Conservation (phyloP, 208 protist genomes). For the Acanthamoeba castellanii region DNA sequence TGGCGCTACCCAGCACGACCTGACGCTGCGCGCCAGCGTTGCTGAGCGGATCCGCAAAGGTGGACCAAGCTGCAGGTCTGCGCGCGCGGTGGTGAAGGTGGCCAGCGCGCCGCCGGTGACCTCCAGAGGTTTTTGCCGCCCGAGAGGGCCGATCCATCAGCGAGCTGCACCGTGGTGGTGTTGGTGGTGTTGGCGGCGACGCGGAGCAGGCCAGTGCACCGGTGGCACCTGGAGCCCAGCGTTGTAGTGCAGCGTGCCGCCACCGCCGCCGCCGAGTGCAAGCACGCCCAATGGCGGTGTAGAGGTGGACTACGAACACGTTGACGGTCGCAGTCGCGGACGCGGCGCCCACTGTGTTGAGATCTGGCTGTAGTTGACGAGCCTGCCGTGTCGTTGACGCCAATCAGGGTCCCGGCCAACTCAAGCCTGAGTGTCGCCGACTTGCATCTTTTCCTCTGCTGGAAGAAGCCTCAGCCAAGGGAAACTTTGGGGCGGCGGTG, state of each 20-base stretch:
- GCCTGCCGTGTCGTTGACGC: not conserved
- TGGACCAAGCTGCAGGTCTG: not conserved
- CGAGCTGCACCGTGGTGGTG: not conserved
- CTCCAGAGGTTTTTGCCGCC: not conserved
- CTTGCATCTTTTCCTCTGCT: not conserved
- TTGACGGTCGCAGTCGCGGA: slow-evolving; percentile 17
- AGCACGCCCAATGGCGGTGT: not conserved
- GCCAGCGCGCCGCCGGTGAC: slow-evolving; percentile 27
- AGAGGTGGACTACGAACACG: slow-evolving; percentile 39
- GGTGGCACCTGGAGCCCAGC: not conserved
- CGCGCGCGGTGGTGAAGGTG: not conserved
- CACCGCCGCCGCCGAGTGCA: not conserved
- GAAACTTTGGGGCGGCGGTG: not conserved
- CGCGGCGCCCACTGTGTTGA: slow-evolving; percentile 4
- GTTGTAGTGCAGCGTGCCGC: not conserved
- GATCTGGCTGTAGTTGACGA: slow-evolving; percentile 64
- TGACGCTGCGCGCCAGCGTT: slow-evolving; percentile 46
- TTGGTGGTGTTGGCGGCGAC: slow-evolving; percentile 19
- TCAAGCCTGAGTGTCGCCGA: too few species aligned
- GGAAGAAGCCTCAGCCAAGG: not conserved
- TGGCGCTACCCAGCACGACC: not conserved
- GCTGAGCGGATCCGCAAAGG: not conserved
- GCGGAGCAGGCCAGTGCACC: not conserved
- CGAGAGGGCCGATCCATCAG: not conserved
- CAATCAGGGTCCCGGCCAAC: slow-evolving; percentile 13